phyloP scores from a whole-genome alignment of 352 stramenopile genomes.

The Pythium chondricola region DNA sequence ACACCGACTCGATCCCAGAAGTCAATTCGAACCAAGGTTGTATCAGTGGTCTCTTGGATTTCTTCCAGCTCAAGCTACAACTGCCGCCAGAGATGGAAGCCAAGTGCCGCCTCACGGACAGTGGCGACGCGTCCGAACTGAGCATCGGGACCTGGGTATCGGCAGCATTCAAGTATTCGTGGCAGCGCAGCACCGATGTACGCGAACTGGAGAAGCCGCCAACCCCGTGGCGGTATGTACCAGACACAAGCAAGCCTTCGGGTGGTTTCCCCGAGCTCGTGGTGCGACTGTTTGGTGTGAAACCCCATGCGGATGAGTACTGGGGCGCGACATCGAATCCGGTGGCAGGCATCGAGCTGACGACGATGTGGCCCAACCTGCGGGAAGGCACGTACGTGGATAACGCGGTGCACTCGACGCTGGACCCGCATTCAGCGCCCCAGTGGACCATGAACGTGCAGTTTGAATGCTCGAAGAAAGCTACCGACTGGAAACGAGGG shows the following conservation, averaged over 20 bases:
- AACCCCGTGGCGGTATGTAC: constrained; percentile 4
- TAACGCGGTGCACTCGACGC: constrained; percentile 77
- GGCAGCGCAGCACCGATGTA: constrained; percentile 37
- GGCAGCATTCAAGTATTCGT: constrained; percentile 59
- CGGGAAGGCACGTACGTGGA: constrained; percentile 79
- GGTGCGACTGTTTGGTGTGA: constrained; percentile 28
- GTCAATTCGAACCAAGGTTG: constrained; percentile 69
- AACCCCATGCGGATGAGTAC: constrained; percentile 16
- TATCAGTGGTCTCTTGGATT: constrained; percentile 70
- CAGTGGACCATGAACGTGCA: constrained; percentile 52
- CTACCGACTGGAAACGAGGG: constrained; percentile 26
- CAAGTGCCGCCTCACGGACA: constrained; percentile 31
- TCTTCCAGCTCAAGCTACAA: constrained; percentile 80
- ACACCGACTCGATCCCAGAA: constrained; percentile 68
- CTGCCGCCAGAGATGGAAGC: constrained; percentile 57
- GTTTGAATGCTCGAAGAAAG: constrained; percentile 39
- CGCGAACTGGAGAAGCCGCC: constrained; percentile 25
- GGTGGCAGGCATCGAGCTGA: constrained; percentile 50
- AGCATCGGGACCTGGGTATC: constrained; percentile 57
- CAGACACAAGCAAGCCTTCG: background rate
- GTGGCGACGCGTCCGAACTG: constrained; percentile 28
- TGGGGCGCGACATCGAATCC: constrained; percentile 35
- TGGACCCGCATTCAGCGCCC: constrained; percentile 56
- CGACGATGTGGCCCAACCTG: constrained; percentile 57
- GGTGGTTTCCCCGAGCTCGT: background rate